Conservation (phyloP, 78 protist genomes). For the Dictyostelium intermedium region DNA sequence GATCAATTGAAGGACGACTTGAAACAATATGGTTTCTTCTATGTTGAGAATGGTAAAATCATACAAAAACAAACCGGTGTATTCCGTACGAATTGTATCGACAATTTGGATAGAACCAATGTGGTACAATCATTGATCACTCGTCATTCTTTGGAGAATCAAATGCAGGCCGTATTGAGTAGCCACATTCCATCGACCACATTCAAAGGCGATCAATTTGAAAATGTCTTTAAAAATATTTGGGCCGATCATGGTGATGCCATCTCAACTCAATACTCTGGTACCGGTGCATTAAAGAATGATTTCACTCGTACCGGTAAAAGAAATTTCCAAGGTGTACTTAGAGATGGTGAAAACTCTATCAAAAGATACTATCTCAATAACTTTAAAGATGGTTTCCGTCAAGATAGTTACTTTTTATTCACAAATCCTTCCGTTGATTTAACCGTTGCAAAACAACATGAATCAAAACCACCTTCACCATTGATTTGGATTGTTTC, state of each 20-base stretch:
- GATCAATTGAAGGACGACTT: constrained; percentile 30
- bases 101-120: constrained; percentile 97
- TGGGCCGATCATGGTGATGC: constrained; percentile 87
- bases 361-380: constrained; percentile 59
- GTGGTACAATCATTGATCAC: constrained; percentile 91
- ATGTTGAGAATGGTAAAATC: background rate
- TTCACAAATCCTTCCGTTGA: background rate
- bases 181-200: background rate
- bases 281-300: constrained; percentile 85
- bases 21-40: constrained; percentile 2
- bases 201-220: background rate
- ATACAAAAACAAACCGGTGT: constrained; percentile 77
- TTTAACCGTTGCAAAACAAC: background rate
- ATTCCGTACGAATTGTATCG: constrained; percentile 96
- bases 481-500: background rate
- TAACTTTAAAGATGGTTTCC: constrained; percentile 75
- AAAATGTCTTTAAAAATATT: constrained; percentile 21
- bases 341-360: constrained; percentile 75
- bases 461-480: constrained; percentile 13
- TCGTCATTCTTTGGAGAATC: constrained; percentile 6
- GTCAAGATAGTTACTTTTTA: constrained; percentile 38
- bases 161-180: background rate
- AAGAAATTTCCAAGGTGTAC: constrained; percentile 40
- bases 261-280: constrained; percentile 71
- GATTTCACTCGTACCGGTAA: constrained; percentile 82